Evolutionary conservation across 2,329 filamentous ascomycete genomes (phyloP).

Genomic region (Mycogone perniciosa): DNA sequence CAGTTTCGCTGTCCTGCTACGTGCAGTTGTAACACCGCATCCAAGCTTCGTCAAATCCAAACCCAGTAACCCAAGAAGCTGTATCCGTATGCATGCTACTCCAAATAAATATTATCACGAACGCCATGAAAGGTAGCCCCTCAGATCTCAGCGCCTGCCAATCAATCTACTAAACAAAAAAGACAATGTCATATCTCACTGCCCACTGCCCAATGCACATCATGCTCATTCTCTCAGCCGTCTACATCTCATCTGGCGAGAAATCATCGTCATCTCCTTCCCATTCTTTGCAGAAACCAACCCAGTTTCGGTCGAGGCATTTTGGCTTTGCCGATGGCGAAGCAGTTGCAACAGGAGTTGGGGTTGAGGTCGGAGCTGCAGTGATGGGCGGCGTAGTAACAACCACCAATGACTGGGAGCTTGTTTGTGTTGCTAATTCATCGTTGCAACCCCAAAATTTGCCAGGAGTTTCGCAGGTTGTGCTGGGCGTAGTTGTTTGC

Average conservation of each 20-base stretch:
- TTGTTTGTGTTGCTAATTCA: conserved; percentile 28
- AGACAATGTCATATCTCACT: neutral
- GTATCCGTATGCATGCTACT: neutral
- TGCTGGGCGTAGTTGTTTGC: conserved; percentile 23
- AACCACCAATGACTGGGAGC: conserved; percentile 35
- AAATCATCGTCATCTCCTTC: conserved; percentile 20
- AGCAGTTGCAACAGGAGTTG: conserved; percentile 21
- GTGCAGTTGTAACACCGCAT: neutral
- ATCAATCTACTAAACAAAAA: conserved; percentile 3
- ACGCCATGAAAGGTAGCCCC: neutral
- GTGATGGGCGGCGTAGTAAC: conserved; percentile 24
- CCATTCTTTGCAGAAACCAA: conserved; percentile 38
- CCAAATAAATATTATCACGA: conserved; percentile 3
- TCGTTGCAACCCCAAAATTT: conserved; percentile 48
- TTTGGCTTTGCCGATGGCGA: conserved; percentile 21
- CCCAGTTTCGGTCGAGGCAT: conserved; percentile 34
- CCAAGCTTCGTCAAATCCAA: neutral
- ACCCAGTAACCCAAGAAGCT: neutral
- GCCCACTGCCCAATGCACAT: neutral
- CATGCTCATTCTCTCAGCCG: neutral
- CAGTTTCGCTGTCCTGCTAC: neutral
- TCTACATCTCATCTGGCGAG: conserved; percentile 28
- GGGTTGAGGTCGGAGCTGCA: conserved; percentile 24
- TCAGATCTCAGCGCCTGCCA: too few relatives aligned
- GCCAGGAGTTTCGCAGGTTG: conserved; percentile 45